These are phyloP conservation scores for Thuidium tamariscinum DNA, from an alignment of 225 moss, liverwort and hornwort species.

Conservation along the genomic window DNA sequence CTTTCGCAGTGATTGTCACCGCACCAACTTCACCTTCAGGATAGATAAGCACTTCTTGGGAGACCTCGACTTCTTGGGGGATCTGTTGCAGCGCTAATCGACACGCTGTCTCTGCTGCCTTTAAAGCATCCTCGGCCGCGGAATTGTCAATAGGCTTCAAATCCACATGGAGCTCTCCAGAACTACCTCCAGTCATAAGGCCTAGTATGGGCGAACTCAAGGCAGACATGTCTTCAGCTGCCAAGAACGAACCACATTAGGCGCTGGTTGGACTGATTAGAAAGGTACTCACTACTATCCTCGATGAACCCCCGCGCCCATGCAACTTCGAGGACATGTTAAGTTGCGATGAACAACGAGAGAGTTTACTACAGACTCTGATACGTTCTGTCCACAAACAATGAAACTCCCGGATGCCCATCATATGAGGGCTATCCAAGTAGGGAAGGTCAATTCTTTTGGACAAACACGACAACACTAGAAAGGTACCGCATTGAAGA, in stretches of 20 bases:
- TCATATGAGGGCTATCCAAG: background rate
- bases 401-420: background rate
- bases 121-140: background rate
- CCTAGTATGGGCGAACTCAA: too few species aligned
- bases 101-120: background rate
- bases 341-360: background rate
- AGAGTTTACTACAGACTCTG: background rate
- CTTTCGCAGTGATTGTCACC: background rate
- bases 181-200: background rate
- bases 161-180: background rate
- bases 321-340: background rate
- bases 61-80: rapidly evolving
- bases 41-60: background rate
- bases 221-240: background rate
- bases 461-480: background rate
- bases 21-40: background rate
- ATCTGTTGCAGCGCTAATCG: background rate
- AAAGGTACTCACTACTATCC: background rate
- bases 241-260: background rate
- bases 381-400: background rate
- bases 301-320: background rate
- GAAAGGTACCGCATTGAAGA: background rate
- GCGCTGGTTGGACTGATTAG: background rate
- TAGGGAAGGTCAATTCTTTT: background rate
- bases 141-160: background rate